Evolutionary conservation across 2,329 filamentous ascomycete species (phyloP), one percentile per base, ranked within the genome.

Genomic region (Verticillium isaacii): DNA sequence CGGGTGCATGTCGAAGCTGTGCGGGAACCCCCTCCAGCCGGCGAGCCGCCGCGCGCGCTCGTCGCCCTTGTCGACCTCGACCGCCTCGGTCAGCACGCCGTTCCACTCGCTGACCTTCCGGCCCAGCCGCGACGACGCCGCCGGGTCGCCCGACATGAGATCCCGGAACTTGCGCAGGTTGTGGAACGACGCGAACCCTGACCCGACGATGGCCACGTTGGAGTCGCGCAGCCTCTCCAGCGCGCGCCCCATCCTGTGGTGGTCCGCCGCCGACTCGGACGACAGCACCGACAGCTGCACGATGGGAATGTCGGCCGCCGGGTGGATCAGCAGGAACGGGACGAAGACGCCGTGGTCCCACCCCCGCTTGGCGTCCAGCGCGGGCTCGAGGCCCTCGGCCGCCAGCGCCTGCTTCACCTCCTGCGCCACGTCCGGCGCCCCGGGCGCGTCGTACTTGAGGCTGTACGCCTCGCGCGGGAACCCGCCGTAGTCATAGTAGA

Each of bases 301-400:
- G 34, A 87, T 75, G 57, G 85, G 84, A 2, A 84, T 69, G 61
- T 78, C 72, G 65, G 83, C 84, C 52, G 73, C 66, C 23, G 85
- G 84, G 61, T 81, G 72, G 66, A 83, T 79, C 54, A 87, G 81
- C 56, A 80, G 75, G 72, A 87, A 75, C 7, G 84, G 84, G 32
- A 87, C 72, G 69, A 86, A 87, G 62, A 87, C 83, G 73, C 84
- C 85, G 68, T 87, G 85, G 68, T 87, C 84, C 84, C 84, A 87
- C 62, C 80, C 74, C 50, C 80, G 76, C 61, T 71, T 59, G 15
- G 60, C 65, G 63, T 82, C 75, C 14, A 82, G 71, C 14, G 64
- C 64, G 2, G 77, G 72, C 15, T 71, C 65, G 0, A 86, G 70
- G 0, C 84, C 84, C n/a, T 77, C 76, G 2, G 70, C 72, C 17